Evolutionary conservation across 2,329 filamentous ascomycete genomes (phyloP).

Genomic region (Phialemonium atrogriseum): DNA sequence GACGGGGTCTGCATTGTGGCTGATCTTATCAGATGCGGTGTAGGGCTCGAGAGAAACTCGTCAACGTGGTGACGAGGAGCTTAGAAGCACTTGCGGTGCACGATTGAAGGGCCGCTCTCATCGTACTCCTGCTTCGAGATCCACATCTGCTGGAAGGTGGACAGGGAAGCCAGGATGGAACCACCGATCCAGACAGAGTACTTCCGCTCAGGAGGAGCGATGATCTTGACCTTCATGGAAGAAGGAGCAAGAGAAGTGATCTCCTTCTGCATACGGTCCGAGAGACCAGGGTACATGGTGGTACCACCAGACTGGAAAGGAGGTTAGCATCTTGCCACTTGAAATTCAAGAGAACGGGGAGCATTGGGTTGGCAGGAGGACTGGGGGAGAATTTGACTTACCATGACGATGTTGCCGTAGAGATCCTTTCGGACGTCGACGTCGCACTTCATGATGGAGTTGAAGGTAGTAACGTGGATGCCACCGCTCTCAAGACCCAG

Average conservation of each 20-base stretch:
- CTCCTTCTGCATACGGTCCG: slow-evolving; percentile 99
- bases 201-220: slow-evolving; percentile 99
- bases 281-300: slow-evolving; percentile 99
- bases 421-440: slow-evolving; percentile 99
- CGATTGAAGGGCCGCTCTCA: slow-evolving; percentile 98
- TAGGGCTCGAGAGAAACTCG: slow-evolving; percentile 1
- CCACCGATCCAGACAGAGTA: slow-evolving; percentile 99
- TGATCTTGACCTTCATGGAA: slow-evolving; percentile 99
- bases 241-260: slow-evolving; percentile 98
- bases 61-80: slow-evolving; percentile 25
- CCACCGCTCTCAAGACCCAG: slow-evolving; percentile 97
- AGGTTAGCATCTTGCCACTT: slow-evolving; percentile 20
- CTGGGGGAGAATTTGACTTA: slow-evolving; percentile 41
- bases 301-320: slow-evolving; percentile 89
- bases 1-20: slow-evolving; percentile 32
- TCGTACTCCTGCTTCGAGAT: slow-evolving; percentile 99
- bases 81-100: slow-evolving; percentile 99
- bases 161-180: slow-evolving; percentile 98
- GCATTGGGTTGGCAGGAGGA: slow-evolving; percentile 1
- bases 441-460: slow-evolving; percentile 99
- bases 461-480: slow-evolving; percentile 99
- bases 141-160: slow-evolving; percentile 99
- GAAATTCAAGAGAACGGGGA: slow-evolving; percentile 2
- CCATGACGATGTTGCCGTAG: slow-evolving; percentile 99
- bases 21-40: slow-evolving; percentile 35